Base-by-base conservation (phyloP, 2,329 filamentous ascomycete species). In the Talaromyces sp. region DNA sequence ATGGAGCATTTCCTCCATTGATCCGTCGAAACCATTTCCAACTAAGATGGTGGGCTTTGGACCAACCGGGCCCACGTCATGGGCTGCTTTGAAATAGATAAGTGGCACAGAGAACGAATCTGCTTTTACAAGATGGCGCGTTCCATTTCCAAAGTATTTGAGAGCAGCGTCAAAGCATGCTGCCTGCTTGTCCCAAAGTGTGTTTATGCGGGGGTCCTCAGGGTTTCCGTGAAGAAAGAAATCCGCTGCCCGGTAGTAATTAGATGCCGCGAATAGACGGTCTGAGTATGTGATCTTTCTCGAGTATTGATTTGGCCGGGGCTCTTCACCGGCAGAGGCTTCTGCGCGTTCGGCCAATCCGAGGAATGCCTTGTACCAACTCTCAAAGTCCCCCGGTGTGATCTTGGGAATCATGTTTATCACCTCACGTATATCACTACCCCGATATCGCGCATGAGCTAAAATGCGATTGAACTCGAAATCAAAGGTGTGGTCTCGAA, bases 381-480 rank as follows among this genome's bases (percentile, higher is more conserved):
- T 70, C 43, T 72, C 70, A 0, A 75, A 65, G 41, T 81, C 74
- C 24, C 70, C 58, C 19, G 73, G 63, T 53, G 70, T 74, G 69
- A 81, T 77, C 27, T 70, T 59, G 4, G 63, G 68, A 1, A 70
- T 68, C 7, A 75, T 73, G 19, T 73, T 70, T 3, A 80, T 68
- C 17, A 66, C 71, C 59, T 81, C 78, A 29, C 67, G 75, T 1
- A 76, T 64, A 4, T 80, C 77, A 51, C 67, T 67, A 0, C 78
- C 78, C 1, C 69, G 70, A 7, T 64, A 66, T 0, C 70, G 64
- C 0, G 76, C 69, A 2, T 65, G 73, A 29, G 72, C 73, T 7
- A 80, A 71, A 27, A 81, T 56, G 14, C 79, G 75, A 7, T 75
- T 55, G 3, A 69, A 63, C 62, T 81, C 78, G 61, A 80, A 80